Evolutionary conservation across 345 rosid species (phyloP).

Genomic region (Luvunga scandens): DNA sequence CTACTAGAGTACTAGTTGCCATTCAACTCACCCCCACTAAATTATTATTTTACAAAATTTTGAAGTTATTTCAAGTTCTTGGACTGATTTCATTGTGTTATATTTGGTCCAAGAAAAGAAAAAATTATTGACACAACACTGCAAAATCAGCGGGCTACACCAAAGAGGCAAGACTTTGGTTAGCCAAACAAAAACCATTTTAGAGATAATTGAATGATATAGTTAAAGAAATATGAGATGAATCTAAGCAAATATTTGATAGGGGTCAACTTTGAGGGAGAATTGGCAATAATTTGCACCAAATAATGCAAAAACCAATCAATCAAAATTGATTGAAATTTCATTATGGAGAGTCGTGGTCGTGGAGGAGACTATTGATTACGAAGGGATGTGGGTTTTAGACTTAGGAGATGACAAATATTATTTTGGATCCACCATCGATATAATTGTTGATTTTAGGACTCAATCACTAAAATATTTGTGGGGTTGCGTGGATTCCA

Average conservation of each 20-base stretch:
- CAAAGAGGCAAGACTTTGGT: not conserved
- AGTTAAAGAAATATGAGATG: not conserved
- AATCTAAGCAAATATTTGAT: not conserved
- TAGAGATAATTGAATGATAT: not conserved
- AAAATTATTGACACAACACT: not conserved
- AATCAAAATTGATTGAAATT: conserved; percentile 1
- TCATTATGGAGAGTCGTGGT: not conserved
- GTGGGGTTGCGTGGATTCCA: not conserved
- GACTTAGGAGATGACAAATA: not conserved
- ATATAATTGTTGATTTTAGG: not conserved
- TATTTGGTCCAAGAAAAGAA: not conserved
- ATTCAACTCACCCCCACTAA: no score
- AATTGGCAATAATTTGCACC: not conserved
- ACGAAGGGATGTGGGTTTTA: not conserved
- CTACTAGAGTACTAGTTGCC: no score
- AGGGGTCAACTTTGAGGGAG: not conserved
- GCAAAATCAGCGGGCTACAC: not conserved
- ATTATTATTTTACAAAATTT: not conserved
- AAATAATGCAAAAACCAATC: not conserved
- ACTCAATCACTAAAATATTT: not conserved
- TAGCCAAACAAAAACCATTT: not conserved
- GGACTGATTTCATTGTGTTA: not conserved
- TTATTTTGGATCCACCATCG: conserved; percentile 10
- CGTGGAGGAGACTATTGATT: not conserved
- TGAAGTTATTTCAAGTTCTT: not conserved